Evolutionary conservation across 2,329 filamentous ascomycete genomes (phyloP).

Genomic region (Venturia asperata): DNA sequence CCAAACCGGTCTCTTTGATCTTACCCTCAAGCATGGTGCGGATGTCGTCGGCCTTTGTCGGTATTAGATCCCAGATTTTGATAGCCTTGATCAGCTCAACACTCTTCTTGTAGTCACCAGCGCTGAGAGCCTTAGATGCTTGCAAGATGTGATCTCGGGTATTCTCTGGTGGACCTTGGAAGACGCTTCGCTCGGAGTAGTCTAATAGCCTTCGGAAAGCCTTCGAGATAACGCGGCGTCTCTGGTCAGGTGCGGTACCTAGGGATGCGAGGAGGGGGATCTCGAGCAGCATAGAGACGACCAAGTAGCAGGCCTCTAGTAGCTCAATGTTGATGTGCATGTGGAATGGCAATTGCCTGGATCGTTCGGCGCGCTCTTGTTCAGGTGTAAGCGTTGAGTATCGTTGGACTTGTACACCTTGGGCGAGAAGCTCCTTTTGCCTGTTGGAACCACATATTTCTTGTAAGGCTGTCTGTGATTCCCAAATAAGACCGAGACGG

Average conservation of each 20-base stretch:
- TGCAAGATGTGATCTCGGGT: constrained; percentile 99
- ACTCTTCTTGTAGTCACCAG: constrained; percentile 97
- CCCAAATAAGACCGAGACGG: constrained; percentile 92
- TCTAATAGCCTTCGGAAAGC: constrained; percentile 98
- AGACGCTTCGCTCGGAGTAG: constrained; percentile 98
- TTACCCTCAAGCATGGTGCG: constrained; percentile 96
- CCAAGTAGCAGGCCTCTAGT: constrained; percentile 95
- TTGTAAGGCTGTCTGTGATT: constrained; percentile 94
- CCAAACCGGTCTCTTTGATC: constrained; percentile 96
- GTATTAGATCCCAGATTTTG: constrained; percentile 98
- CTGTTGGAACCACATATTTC: constrained; percentile 97
- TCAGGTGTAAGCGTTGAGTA: constrained; percentile 95
- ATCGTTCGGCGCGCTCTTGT: constrained; percentile 93
- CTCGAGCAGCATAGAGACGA: constrained; percentile 98
- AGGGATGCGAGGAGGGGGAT: constrained; percentile 95
- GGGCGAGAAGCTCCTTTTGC: constrained; percentile 94
- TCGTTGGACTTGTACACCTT: constrained; percentile 96
- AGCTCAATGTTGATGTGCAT: constrained; percentile 99
- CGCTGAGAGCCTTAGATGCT: constrained; percentile 91
- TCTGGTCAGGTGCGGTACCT: constrained; percentile 91
- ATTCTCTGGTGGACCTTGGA: constrained; percentile 97
- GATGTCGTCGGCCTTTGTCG: constrained; percentile 78
- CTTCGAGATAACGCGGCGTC: constrained; percentile 98
- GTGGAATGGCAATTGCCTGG: constrained; percentile 97
- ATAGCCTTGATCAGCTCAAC: constrained; percentile 91